phyloP scores from a whole-genome alignment of 169 alveolate species.

The Condylostoma magnum region DNA sequence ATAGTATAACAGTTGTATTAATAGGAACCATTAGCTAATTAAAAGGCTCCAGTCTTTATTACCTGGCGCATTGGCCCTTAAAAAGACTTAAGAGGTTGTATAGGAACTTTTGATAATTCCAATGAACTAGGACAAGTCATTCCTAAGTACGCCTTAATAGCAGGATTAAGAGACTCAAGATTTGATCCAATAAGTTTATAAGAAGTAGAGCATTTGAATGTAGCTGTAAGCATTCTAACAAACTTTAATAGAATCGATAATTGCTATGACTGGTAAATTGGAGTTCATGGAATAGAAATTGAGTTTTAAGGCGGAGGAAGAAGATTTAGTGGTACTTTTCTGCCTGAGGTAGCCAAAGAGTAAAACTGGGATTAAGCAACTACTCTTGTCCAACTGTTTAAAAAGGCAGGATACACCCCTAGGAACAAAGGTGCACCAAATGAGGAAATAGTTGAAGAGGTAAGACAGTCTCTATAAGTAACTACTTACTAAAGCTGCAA shows the following conservation, averaged over 20 bases:
- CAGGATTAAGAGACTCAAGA: conserved; percentile 70
- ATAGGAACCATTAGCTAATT: neutral
- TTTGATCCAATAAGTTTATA: conserved; percentile 49
- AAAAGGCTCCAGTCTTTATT: conserved; percentile 56
- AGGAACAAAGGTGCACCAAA: neutral
- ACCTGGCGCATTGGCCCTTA: conserved; percentile 43
- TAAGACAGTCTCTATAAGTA: conserved; percentile 1
- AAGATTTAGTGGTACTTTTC: conserved; percentile 53
- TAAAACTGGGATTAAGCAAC: conserved; percentile 62
- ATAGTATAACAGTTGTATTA: neutral
- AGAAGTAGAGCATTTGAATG: conserved; percentile 48
- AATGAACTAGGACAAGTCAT: conserved; percentile 35
- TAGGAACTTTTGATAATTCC: conserved; percentile 59
- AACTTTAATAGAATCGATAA: conserved; percentile 53
- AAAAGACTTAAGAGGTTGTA: conserved; percentile 65
- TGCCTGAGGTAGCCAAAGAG: conserved; percentile 71
- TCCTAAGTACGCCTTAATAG: conserved; percentile 42
- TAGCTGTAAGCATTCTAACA: conserved; percentile 46
- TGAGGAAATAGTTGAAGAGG: conserved; percentile 4
- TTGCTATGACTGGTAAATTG: conserved; percentile 72
- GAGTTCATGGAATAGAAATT: conserved; percentile 76
- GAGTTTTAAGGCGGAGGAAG: conserved; percentile 43
- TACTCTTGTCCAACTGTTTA: conserved; percentile 50
- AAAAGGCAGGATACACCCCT: conserved; percentile 56
- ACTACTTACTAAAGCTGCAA: conserved; percentile 18